Evolutionary conservation across 2,329 filamentous ascomycete genomes (phyloP).

Genomic region (Sarocladiaceae sp.): DNA sequence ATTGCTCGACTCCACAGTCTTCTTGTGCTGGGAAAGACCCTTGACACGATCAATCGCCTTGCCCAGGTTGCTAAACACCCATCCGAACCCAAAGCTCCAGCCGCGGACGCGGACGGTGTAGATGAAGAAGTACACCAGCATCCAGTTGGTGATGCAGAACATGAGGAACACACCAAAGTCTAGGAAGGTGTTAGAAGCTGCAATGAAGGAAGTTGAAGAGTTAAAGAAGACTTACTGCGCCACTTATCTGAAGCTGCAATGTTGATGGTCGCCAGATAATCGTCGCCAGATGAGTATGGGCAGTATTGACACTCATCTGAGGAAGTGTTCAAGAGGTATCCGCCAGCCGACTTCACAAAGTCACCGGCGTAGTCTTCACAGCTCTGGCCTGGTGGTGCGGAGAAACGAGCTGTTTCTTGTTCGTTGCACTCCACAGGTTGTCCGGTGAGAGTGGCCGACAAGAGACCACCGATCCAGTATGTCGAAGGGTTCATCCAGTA

Average conservation of each 20-base stretch:
- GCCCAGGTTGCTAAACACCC: slow-evolving; percentile 37
- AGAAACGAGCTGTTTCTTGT: slow-evolving; percentile 40
- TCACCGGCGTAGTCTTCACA: slow-evolving; percentile 60
- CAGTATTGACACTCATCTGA: slow-evolving; percentile 65
- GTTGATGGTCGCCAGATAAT: slow-evolving; percentile 60
- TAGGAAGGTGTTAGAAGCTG: slow-evolving; percentile 14
- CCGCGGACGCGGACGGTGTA: slow-evolving; percentile 67
- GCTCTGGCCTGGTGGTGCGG: slow-evolving; percentile 59
- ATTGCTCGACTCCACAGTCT: slow-evolving; percentile 11
- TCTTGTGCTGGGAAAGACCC: slow-evolving; percentile 12
- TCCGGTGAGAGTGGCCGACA: slow-evolving; percentile 56
- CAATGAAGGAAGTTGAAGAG: not conserved
- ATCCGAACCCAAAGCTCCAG: slow-evolving; percentile 66
- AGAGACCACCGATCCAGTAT: slow-evolving; percentile 68
- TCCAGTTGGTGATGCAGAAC: slow-evolving; percentile 68
- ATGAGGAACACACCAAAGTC: slow-evolving; percentile 67
- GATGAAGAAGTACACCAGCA: slow-evolving; percentile 71
- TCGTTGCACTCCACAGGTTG: slow-evolving; percentile 44
- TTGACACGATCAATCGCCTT: slow-evolving; percentile 11
- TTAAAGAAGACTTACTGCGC: slow-evolving; percentile 39
- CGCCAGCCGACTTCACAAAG: slow-evolving; percentile 48
- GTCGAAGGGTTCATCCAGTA: slow-evolving; percentile 66
- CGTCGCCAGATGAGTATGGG: slow-evolving; percentile 49
- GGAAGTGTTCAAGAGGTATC: slow-evolving; percentile 62
- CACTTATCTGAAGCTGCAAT: slow-evolving; percentile 57